Base-by-base conservation (phyloP, 2,329 filamentous ascomycete genomes). In the Pseudopyricularia cyperi region DNA sequence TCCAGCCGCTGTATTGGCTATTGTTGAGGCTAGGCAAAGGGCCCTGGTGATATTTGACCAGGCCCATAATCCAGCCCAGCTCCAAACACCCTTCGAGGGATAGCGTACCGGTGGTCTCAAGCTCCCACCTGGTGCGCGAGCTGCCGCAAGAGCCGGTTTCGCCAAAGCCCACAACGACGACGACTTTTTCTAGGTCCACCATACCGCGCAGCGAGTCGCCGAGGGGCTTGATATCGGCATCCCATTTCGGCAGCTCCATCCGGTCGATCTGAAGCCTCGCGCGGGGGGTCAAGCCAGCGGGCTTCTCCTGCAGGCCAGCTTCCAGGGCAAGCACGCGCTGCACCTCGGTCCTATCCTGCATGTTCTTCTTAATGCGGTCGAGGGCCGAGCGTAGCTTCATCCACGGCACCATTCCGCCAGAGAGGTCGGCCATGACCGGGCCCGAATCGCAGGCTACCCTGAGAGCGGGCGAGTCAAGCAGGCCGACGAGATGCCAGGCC, bases 51-150 rank as follows among this genome's bases (percentile, higher is more conserved):
- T 85, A 82, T 68, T 82, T 83, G 66, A 86, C 85, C 48, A 86
- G 71, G 55, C 82, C 82, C 77, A 84, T 86, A 63, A 86, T 78
- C 82, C 82, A 86, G 7, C 82, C 82, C 77, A 86, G 82, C 63
- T 87, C 83, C 46, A 85, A 74, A 56, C 79, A 85, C 9, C 82
- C 82, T 60, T 85, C 80, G n/a, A 83, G 71, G 2, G 79, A 83
- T 65, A 86, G 83, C 53, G 82, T 71, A 59, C 82, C 82, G 55
- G 79, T 74, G 11, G 79, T 75, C 62, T 87, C 83, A 78, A 85
- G 85, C 67, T 87, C 80, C 83, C 83, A 87, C 47, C 83, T 76
- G 15, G 81, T 85, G 56, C 83, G 74, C 9, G 81, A 80, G 66
- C 83, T 85, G 66, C 82, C 82, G 78, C 79, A 85, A 2, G 82